Evolutionary conservation across 2,329 filamentous ascomycete species (phyloP).

Genomic region (Mycosphaerelloides madeirae): DNA sequence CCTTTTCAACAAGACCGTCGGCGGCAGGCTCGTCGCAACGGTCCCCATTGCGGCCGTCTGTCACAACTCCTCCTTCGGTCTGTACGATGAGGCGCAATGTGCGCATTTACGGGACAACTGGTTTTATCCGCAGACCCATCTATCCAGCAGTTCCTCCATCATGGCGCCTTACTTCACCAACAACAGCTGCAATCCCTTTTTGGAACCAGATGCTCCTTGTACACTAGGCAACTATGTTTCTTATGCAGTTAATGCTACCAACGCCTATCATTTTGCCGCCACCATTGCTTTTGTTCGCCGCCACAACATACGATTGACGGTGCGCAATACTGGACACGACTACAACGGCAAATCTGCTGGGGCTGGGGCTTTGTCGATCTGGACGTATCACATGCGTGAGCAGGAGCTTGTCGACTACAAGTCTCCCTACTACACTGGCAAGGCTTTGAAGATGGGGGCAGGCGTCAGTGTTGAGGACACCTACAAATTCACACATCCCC

Average conservation of each 20-base stretch:
- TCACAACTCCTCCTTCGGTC: constrained; percentile 37
- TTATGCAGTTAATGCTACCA: constrained; percentile 24
- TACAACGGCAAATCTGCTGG: constrained; percentile 54
- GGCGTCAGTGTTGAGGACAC: constrained; percentile 50
- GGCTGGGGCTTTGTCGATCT: constrained; percentile 53
- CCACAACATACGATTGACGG: constrained; percentile 17
- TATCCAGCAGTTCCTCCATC: constrained; percentile 33
- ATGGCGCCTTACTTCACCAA: constrained; percentile 39
- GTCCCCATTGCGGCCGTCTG: constrained; percentile 51
- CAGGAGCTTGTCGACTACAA: constrained; percentile 42
- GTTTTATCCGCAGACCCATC: constrained; percentile 42
- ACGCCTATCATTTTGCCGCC: constrained; percentile 20
- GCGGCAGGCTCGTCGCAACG: constrained; percentile 49
- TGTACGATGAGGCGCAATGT: constrained; percentile 45
- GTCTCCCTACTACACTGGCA: constrained; percentile 42
- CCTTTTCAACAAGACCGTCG: constrained; percentile 49
- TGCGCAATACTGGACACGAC: constrained; percentile 12
- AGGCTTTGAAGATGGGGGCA: constrained; percentile 49
- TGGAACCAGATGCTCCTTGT: constrained; percentile 23
- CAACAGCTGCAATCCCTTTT: constrained; percentile 40
- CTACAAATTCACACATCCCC: constrained; percentile 41
- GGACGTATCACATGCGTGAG: constrained; percentile 53
- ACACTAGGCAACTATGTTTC: constrained; percentile 17
- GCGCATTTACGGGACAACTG: constrained; percentile 39
- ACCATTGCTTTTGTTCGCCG: constrained; percentile 18